A percentile compares a stretch with the other conserved stretches of the same genome.
These are phyloP conservation scores for Salix suchowensis DNA, from an alignment of 345 rosid genomes.

Conservation along the genomic window DNA sequence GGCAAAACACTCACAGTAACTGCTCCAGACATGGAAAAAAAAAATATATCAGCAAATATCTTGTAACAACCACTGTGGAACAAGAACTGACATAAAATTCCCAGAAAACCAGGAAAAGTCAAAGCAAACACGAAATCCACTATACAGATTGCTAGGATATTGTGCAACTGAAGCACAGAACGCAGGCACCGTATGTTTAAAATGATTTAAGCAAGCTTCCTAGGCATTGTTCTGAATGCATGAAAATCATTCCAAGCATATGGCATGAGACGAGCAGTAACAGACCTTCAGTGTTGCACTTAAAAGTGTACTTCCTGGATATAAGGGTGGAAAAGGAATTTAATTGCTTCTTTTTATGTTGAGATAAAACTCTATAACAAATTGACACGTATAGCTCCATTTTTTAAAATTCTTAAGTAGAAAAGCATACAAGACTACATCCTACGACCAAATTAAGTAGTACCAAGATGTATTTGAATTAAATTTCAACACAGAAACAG, in stretches of 20 bases:
- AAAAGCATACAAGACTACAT: slow-evolving; percentile 2
- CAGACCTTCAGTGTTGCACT: slow-evolving; percentile 6
- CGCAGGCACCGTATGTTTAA: neutral
- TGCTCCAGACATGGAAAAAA: slow-evolving; percentile 26
- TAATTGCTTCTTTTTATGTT: neutral
- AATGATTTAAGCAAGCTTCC: neutral
- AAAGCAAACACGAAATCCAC: neutral
- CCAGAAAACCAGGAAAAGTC: neutral
- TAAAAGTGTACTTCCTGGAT: neutral
- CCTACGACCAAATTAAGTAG: neutral
- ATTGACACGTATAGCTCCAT: neutral
- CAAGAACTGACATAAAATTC: neutral
- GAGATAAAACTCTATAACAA: neutral
- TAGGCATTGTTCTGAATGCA: neutral
- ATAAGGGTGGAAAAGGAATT: neutral
- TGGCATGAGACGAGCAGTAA: neutral
- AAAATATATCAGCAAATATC: neutral
- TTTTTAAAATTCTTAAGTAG: neutral
- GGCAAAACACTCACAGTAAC: slow-evolving; percentile 99
- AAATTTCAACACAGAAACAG: neutral
- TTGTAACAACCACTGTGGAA: neutral
- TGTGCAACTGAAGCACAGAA: neutral
- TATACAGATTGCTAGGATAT: neutral
- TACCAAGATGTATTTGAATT: too few species aligned
- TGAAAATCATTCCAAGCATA: neutral